Percentiles rank a stretch among this genome's conserved stretches.
Conservation (phyloP, 2,329 filamentous ascomycete genomes). For the Penicillium sp. region DNA sequence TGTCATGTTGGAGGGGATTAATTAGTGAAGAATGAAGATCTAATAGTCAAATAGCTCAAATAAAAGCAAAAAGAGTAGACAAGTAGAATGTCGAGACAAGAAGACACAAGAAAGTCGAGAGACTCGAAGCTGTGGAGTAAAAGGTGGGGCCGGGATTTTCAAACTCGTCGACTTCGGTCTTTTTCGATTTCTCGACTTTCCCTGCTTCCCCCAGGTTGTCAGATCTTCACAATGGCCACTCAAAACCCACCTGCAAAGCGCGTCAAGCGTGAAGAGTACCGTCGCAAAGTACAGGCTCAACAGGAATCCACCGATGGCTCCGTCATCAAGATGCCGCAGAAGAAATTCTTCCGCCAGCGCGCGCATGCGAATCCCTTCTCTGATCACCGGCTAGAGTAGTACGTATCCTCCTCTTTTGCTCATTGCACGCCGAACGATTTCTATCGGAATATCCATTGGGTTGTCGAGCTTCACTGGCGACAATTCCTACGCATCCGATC, state of each 20-base stretch:
- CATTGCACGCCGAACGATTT: accelerated
- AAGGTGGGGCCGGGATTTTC: slow-evolving; percentile 14
- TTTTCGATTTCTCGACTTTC: slow-evolving; percentile 9
- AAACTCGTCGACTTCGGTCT: slow-evolving; percentile 4
- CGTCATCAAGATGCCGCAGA: slow-evolving; percentile 70
- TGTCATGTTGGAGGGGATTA: slow-evolving; percentile 3
- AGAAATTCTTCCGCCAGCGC: slow-evolving; percentile 94
- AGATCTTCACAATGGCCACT: slow-evolving; percentile 17
- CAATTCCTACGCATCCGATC: neutral
- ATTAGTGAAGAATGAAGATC: neutral
- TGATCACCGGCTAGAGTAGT: slow-evolving; percentile 89
- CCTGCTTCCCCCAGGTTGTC: neutral
- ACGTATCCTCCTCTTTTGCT: slow-evolving; percentile 37
- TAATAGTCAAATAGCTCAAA: neutral
- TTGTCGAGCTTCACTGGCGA: neutral
- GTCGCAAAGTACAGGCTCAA: slow-evolving; percentile 32
- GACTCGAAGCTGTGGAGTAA: slow-evolving; percentile 5
- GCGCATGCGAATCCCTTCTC: slow-evolving; percentile 98
- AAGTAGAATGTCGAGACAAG: neutral
- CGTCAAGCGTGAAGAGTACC: slow-evolving; percentile 67
- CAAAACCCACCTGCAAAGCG: slow-evolving; percentile 54
- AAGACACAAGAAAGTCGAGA: neutral
- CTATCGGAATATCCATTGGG: no score
- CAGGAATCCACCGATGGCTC: slow-evolving; percentile 22
- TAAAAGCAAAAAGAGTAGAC: neutral